Evolutionary conservation across 163 green algal species (phyloP), one percentile per base, ranked within the genome.

Genomic region (Scenedesmus sp.): DNA sequence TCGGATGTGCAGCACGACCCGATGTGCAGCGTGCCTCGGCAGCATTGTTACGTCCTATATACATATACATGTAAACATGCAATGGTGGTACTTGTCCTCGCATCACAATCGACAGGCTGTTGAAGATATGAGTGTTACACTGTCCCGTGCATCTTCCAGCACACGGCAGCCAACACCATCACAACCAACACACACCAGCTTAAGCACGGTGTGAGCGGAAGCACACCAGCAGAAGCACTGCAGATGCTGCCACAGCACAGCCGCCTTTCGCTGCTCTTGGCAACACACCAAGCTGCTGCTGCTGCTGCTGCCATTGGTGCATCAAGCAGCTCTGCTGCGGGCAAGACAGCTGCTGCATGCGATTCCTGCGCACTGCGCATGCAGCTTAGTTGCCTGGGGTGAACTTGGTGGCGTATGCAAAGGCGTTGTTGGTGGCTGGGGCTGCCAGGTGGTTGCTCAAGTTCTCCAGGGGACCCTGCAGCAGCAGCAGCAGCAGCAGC

Each of bases 341-440:
- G 30, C 20, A 33, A 76, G 9, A 37, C 15, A 76, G 65, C 65
- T 72, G 51, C 51, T 61, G 51, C 51, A 61, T 61, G 51, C 9
- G 51, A n/a, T 61, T 61, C 9, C 51, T 61, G 13, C 20, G 9
- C 4, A 61, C 51, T 53, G 46, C 59, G 22, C 7, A 20, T 13
- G 24, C 59, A 73, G 68, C 76, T 89, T 73, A 90, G 86, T 90
- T 90, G 46, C 86, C 86, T 44, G 90, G 90, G 33, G 82, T 78
- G 92, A 97, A 97, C 93, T 97, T 96, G 92, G 93, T 95, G 87
- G 95, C 94, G 91, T 93, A 95, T 85, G 90, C 89, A 61, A 93
- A 97, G 37, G 91, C 94, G 88, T 97, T 98, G 88, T 87, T 87
- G 37, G 70, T 76, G 53, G 49, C 68, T 83, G 96, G 94, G 87